Base-by-base conservation (phyloP, 352 stramenopile species). In the Plasmopara viticola region DNA sequence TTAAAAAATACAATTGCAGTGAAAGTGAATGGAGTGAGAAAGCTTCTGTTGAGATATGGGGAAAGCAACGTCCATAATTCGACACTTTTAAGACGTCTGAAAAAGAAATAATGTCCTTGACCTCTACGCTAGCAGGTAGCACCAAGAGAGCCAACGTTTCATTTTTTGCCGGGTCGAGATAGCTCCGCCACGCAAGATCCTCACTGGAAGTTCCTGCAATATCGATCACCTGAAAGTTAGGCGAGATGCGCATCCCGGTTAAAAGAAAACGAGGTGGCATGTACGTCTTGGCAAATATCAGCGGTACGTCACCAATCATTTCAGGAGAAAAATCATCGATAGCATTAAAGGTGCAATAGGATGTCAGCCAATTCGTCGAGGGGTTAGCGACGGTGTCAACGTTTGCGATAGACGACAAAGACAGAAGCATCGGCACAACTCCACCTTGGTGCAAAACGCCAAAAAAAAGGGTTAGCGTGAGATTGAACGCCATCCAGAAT, bases 241-340 rank as follows among this genome's bases (percentile, higher is more conserved):
- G 38, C 4, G 10, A 48, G 1, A 33, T 9, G 14, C 14, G 9
- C 39, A 72, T 51, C 2, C 66, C 66, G 7, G 64, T 50, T n/a
- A 87, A 64, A n/a, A 82, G 61, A 51, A 89, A 91, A 9, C 81
- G 81, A 20, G 81, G 81, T 1, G 81, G 81, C 78, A 91, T 91
- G 59, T 91, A 91, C 9, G 74, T 89, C 58, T 76, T 86, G 47
- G 69, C 78, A 58, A 88, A 88, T 10, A 91, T 48, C 9, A 91
- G 38, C 14, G 70, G 69, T 5, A 66, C 52, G 12, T 49, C 5
- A 20, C 56, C 39, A 38, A 66, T 25, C 28, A 56, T 30, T 10
- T 8, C 39, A 5, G 44, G 15, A 18, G 51, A 51, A 15, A 51
- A 1, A 0, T 52, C 56, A 9, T 67, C 50, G 0, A 46, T 50